Conservation (phyloP, 2,329 filamentous ascomycete genomes). For the Myriosclerotinia duriaeana region DNA sequence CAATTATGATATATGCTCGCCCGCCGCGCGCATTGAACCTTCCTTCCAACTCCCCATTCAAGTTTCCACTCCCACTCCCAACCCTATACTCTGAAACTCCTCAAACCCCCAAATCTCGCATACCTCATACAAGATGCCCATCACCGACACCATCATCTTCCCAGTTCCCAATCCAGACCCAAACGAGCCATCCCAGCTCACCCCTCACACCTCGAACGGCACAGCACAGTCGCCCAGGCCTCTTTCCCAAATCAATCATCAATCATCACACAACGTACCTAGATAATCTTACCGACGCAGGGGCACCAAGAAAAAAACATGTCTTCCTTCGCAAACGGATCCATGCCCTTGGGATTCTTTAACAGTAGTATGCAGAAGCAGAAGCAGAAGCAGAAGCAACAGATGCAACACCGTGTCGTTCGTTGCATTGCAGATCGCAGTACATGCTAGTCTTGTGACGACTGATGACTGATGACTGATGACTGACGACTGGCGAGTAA, state of each 20-base stretch:
- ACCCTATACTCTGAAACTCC: too few species aligned
- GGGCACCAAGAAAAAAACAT: too few species aligned
- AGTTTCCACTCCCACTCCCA: too few species aligned
- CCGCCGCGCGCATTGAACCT: neutral
- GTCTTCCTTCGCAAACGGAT: neutral
- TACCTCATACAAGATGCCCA: too few species aligned
- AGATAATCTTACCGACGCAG: too few species aligned
- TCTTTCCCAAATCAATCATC: too few species aligned
- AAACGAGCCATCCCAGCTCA: neutral
- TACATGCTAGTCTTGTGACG: neutral
- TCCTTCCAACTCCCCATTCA: neutral
- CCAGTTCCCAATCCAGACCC: neutral
- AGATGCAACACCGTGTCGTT: too few species aligned
- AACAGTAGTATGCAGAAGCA: neutral
- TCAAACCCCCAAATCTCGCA: too few species aligned
- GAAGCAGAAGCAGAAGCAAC: neutral
- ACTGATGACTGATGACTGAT: too few species aligned
- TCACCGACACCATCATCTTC: too few species aligned
- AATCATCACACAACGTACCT: too few species aligned
- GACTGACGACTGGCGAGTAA: neutral
- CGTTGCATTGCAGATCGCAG: neutral
- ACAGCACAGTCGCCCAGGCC: neutral
- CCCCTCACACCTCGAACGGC: neutral
- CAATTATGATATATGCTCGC: too few species aligned
- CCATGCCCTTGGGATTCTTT: neutral